These are phyloP conservation scores for Nothophaeocryptopus gaeumannii DNA, from an alignment of 2,329 filamentous ascomycete genomes.

Conservation along the genomic window DNA sequence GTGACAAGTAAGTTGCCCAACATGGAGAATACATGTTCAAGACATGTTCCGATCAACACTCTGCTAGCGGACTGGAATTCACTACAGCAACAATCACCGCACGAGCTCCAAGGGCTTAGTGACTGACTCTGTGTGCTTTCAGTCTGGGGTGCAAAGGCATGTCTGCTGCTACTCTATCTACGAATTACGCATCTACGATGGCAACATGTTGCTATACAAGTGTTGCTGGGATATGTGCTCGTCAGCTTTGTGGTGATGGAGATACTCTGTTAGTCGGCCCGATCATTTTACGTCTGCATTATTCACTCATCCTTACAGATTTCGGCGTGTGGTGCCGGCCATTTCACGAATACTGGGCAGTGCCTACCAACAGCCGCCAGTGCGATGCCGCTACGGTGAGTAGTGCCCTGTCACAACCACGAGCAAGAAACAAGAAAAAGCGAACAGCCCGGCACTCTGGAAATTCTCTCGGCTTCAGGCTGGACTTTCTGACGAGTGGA, in stretches of 20 bases:
- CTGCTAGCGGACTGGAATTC: neutral
- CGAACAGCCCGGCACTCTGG: too few relatives aligned
- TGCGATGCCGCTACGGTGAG: constrained; percentile 37
- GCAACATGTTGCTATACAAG: constrained; percentile 37
- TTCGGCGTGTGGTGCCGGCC: constrained; percentile 42
- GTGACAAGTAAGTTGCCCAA: constrained; percentile 17
- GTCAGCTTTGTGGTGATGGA: constrained; percentile 40
- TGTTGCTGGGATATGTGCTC: constrained; percentile 36
- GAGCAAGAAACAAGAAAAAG: too few relatives aligned
- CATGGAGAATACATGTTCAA: neutral
- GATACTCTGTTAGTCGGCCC: constrained; percentile 27
- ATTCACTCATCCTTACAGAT: constrained; percentile 11
- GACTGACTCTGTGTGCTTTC: constrained; percentile 1
- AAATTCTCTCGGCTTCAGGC: too few relatives aligned
- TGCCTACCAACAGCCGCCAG: constrained; percentile 35
- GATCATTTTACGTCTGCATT: too few relatives aligned
- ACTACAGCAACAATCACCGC: too few relatives aligned
- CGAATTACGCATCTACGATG: constrained; percentile 36
- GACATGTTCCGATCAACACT: too few relatives aligned
- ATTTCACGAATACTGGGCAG: constrained; percentile 39
- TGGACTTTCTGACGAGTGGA: too few relatives aligned
- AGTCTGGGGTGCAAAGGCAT: constrained; percentile 40
- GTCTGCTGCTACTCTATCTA: constrained; percentile 39
- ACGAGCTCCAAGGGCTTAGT: neutral
- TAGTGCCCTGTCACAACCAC: too few relatives aligned